A percentile compares a stretch with the other conserved stretches of the same genome.
phyloP scores from a whole-genome alignment of 2,329 filamentous ascomycete species.

The Colletotrichum scovillei region DNA sequence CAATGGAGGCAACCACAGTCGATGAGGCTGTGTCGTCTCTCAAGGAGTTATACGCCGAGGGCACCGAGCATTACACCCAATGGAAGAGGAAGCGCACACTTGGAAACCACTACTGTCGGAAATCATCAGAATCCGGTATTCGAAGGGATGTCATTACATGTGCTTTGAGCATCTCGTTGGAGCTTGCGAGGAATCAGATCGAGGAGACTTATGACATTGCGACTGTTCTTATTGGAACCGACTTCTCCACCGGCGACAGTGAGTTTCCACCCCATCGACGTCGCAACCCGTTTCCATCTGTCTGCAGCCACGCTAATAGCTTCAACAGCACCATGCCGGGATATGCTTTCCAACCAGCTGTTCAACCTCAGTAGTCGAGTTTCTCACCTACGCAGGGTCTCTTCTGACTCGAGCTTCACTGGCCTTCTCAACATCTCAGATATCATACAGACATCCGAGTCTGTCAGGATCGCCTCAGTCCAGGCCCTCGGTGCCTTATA shows the following conservation, averaged over 20 bases:
- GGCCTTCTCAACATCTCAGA: conserved; percentile 47
- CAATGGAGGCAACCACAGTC: conserved; percentile 39
- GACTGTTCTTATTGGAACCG: conserved; percentile 47
- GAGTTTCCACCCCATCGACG: conserved; percentile 22
- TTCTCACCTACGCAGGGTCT: conserved; percentile 39
- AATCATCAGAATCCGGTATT: conserved; percentile 15
- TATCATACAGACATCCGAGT: conserved; percentile 48
- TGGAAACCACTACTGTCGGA: conserved; percentile 47
- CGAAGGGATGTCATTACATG: conserved; percentile 40
- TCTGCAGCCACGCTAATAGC: neutral
- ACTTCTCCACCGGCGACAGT: conserved; percentile 51
- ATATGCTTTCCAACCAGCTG: conserved; percentile 44
- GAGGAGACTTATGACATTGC: conserved; percentile 48
- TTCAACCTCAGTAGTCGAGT: conserved; percentile 40
- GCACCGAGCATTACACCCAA: conserved; percentile 42
- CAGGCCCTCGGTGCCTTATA: conserved; percentile 50
- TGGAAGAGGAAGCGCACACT: conserved; percentile 49
- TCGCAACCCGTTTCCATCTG: neutral
- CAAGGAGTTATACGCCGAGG: conserved; percentile 33
- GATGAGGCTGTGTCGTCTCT: conserved; percentile 37
- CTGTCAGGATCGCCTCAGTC: conserved; percentile 44
- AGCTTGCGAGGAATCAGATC: conserved; percentile 44
- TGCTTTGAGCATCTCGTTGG: conserved; percentile 49
- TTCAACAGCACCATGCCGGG: conserved; percentile 39
- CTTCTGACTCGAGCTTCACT: conserved; percentile 30